Percentiles rank a stretch among this genome's conserved stretches.
These are phyloP conservation scores for Zelonia costaricensis DNA, from an alignment of 208 protist species.

Conservation along the genomic window DNA sequence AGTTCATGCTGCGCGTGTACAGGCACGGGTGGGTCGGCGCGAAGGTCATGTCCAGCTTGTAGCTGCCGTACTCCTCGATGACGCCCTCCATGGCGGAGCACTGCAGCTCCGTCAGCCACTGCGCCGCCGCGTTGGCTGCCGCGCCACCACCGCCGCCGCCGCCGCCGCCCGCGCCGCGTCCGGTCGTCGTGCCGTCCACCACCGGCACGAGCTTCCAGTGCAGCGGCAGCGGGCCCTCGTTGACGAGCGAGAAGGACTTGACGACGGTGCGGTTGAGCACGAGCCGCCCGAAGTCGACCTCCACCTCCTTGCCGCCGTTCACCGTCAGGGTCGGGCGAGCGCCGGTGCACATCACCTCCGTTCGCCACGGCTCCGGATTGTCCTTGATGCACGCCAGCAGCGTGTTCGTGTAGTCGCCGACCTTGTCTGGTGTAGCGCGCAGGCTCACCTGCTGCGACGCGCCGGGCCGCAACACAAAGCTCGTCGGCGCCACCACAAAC, in stretches of 20 bases:
- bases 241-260: slow-evolving; percentile 61
- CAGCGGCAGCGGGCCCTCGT: slow-evolving; percentile 80
- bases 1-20: slow-evolving; percentile 57
- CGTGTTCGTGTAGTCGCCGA: slow-evolving; percentile 79
- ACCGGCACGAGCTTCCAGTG: slow-evolving; percentile 52
- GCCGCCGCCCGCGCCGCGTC: slow-evolving; percentile 2
- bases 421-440: slow-evolving; percentile 78
- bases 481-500: slow-evolving; percentile 78
- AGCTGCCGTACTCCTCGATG: slow-evolving; percentile 59
- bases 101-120: slow-evolving; percentile 73
- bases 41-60: slow-evolving; percentile 68
- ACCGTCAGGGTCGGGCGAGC: slow-evolving; percentile 77
- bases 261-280: slow-evolving; percentile 54
- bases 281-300: slow-evolving; percentile 83
- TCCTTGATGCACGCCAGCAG: slow-evolving; percentile 91
- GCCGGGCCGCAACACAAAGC: slow-evolving; percentile 79
- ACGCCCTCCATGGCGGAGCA: slow-evolving; percentile 65
- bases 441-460: slow-evolving; percentile 77
- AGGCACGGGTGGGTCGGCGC: slow-evolving; percentile 70
- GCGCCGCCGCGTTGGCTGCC: slow-evolving; percentile 25
- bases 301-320: slow-evolving; percentile 66
- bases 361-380: slow-evolving; percentile 91
- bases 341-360: slow-evolving; percentile 86
- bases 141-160: not conserved
- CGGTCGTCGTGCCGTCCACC: not conserved